A percentile compares a stretch with the other conserved stretches of the same genome.
Conservation (phyloP, 2,329 filamentous ascomycete species). For the Bipolaris cookei region DNA sequence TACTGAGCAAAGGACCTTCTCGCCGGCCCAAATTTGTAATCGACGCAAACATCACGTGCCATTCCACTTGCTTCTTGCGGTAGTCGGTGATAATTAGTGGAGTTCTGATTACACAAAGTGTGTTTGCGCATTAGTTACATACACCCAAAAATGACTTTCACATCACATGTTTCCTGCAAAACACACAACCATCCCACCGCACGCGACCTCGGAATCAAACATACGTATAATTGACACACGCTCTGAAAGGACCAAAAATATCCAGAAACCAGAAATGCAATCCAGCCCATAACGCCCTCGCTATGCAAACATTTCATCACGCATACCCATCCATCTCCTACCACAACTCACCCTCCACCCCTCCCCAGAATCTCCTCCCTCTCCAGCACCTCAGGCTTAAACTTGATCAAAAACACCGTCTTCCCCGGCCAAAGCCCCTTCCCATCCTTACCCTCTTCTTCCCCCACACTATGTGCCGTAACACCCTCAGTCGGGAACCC, state of each 20-base stretch:
- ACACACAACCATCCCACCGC: background rate
- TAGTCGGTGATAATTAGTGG: constrained; percentile 3
- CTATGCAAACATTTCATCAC: constrained; percentile 18
- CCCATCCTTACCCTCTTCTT: constrained; percentile 59
- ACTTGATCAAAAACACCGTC: constrained; percentile 95
- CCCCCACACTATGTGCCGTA: constrained; percentile 76
- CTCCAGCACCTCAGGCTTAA: constrained; percentile 88
- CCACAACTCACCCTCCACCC: constrained; percentile 48
- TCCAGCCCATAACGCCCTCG: constrained; percentile 21
- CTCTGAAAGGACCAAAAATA: background rate
- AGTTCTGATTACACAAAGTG: background rate
- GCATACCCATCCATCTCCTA: background rate
- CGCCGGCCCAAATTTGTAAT: constrained; percentile 33
- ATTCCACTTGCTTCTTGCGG: constrained; percentile 11
- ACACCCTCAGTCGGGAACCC: constrained; percentile 84
- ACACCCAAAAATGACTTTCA: background rate
- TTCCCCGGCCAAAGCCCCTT: constrained; percentile 84
- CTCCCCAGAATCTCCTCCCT: constrained; percentile 82
- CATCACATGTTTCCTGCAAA: background rate
- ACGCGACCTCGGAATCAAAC: background rate
- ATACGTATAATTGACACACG: background rate
- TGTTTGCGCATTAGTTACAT: background rate
- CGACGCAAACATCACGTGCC: constrained; percentile 14
- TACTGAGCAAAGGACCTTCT: constrained; percentile 10
- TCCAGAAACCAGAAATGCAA: background rate